These are phyloP conservation scores for Phytopythium mirpurense DNA, from an alignment of 352 stramenopile genomes.

Conservation along the genomic window DNA sequence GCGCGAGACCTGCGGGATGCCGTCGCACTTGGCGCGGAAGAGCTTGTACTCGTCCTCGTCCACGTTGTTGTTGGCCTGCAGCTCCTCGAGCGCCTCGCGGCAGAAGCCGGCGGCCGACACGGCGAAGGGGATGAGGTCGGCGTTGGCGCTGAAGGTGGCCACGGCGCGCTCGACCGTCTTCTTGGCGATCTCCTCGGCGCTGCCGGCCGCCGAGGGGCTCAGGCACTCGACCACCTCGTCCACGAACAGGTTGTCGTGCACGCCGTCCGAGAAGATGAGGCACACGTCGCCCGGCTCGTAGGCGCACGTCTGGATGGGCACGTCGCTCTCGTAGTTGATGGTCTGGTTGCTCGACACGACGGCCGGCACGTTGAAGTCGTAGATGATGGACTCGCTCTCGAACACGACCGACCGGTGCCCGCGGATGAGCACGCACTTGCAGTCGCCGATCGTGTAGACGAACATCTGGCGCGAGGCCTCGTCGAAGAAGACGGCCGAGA, in stretches of 20 bases:
- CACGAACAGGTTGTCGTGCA: slow-evolving; percentile 86
- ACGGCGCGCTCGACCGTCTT: slow-evolving; percentile 62
- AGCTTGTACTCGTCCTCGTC: slow-evolving; percentile 58
- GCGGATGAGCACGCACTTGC: slow-evolving; percentile 82
- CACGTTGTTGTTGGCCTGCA: slow-evolving; percentile 61
- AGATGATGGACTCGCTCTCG: slow-evolving; percentile 87
- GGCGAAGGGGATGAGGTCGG: slow-evolving; percentile 82
- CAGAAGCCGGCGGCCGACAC: slow-evolving; percentile 81
- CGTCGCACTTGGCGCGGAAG: slow-evolving; percentile 67
- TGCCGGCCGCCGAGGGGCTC: slow-evolving; percentile 27
- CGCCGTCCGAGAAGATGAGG: slow-evolving; percentile 81
- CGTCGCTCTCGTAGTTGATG: slow-evolving; percentile 72
- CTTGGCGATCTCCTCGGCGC: slow-evolving; percentile 74
- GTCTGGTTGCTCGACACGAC: slow-evolving; percentile 83
- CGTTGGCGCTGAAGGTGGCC: slow-evolving; percentile 56
- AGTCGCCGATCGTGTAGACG: slow-evolving; percentile 84
- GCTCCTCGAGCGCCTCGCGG: slow-evolving; percentile 67
- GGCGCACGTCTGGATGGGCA: slow-evolving; percentile 65
- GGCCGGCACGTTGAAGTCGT: slow-evolving; percentile 87
- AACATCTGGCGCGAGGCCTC: slow-evolving; percentile 67
- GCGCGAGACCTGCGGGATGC: slow-evolving; percentile 63
- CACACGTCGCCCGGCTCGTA: slow-evolving; percentile 79
- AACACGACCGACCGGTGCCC: slow-evolving; percentile 55
- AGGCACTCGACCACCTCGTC: slow-evolving; percentile 75
- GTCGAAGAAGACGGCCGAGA: slow-evolving; percentile 80